Conservation (phyloP, 2,329 filamentous ascomycete species). For the Apiospora saccharicola region DNA sequence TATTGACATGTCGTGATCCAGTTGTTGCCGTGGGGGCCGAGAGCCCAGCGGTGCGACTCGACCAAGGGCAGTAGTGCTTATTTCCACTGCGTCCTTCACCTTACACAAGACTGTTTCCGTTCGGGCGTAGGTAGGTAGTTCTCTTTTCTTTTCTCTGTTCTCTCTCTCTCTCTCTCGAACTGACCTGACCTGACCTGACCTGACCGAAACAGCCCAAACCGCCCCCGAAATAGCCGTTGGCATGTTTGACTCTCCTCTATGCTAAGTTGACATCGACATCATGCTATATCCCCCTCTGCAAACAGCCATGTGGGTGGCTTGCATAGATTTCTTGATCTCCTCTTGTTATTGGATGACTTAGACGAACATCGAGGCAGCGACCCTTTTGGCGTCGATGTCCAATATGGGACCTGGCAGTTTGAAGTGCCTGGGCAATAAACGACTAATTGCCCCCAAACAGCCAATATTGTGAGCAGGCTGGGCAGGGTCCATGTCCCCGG, state of each 20-base stretch:
- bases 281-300: neutral
- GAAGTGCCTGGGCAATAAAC: neutral
- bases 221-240: neutral
- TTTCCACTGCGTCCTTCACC: neutral
- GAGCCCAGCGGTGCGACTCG: neutral
- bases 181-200: too few species aligned
- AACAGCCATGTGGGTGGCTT: neutral
- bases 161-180: neutral
- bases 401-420: slow-evolving; percentile 21
- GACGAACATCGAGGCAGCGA: neutral
- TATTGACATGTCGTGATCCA: slow-evolving; percentile 2
- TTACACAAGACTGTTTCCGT: neutral
- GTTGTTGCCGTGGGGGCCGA: slow-evolving; percentile 13
- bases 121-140: neutral
- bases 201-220: neutral
- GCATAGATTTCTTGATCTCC: neutral
- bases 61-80: slow-evolving; percentile 1
- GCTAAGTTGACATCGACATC: neutral
- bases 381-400: neutral
- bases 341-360: neutral
- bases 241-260: neutral
- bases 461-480: neutral
- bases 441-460: neutral
- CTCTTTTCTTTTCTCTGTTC: neutral
- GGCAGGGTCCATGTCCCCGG: too few species aligned